phyloP scores from a whole-genome alignment of 768 basidiomycete genomes.

The Mrakia hoshinonis region DNA sequence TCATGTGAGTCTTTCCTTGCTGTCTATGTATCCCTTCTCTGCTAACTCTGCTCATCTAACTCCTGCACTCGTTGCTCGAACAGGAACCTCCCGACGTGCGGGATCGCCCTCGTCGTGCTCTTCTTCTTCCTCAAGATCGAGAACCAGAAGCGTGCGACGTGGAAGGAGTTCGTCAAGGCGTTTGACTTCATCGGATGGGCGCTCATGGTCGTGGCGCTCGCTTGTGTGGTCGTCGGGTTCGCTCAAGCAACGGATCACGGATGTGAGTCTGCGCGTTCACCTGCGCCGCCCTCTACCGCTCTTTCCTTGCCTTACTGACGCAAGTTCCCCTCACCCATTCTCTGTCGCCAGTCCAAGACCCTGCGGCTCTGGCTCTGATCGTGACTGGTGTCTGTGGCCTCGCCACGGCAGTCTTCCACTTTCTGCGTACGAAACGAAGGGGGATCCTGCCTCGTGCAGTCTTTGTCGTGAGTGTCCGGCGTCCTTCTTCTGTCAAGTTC shows the following conservation, averaged over 20 bases:
- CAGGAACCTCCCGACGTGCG: slow-evolving; percentile 27
- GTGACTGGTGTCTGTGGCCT: not conserved
- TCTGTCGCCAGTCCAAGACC: not conserved
- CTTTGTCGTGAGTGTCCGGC: slow-evolving; percentile 7
- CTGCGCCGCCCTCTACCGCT: not conserved
- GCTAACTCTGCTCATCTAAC: not conserved
- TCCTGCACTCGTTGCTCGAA: not conserved
- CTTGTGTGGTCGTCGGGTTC: slow-evolving; percentile 24
- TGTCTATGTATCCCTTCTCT: not conserved
- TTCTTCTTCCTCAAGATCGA: slow-evolving; percentile 19
- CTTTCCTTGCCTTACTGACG: not conserved
- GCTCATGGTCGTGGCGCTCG: not conserved
- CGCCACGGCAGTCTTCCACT: not conserved
- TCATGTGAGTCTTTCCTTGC: slow-evolving; percentile 1
- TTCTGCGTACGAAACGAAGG: slow-evolving; percentile 14
- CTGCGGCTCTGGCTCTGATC: slow-evolving; percentile 18
- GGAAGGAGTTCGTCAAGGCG: slow-evolving; percentile 1
- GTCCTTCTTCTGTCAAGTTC: no score
- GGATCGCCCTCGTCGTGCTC: slow-evolving; percentile 10
- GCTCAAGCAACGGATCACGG: slow-evolving; percentile 22
- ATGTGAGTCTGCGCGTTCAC: slow-evolving; percentile 7
- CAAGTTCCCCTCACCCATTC: not conserved
- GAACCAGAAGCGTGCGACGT: not conserved
- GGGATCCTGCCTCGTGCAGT: slow-evolving; percentile 20
- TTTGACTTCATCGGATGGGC: slow-evolving; percentile 16